phyloP scores from a whole-genome alignment of 495 filamentous ascomycete species.

The Hypoxylon lenormandii region DNA sequence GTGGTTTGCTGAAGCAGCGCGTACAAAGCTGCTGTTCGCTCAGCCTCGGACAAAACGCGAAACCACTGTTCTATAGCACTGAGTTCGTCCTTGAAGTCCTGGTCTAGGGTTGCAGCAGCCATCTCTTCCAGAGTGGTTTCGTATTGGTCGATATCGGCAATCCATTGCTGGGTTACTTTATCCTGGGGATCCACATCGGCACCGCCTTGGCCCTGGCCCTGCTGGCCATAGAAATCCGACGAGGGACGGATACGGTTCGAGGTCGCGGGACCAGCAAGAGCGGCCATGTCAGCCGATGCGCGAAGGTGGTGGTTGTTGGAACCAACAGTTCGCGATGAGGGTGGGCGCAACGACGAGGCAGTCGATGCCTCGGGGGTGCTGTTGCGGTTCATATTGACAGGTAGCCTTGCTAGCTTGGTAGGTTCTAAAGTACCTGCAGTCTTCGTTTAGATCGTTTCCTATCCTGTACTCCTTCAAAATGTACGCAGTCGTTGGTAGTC shows the following conservation, averaged over 20 bases:
- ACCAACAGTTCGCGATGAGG: conserved; percentile 80
- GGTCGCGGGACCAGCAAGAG: conserved; percentile 78
- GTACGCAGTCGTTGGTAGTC: conserved; percentile 33
- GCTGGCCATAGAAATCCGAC: conserved; percentile 91
- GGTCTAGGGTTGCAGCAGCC: conserved; percentile 96
- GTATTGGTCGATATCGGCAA: conserved; percentile 97
- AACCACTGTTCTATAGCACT: conserved; percentile 99
- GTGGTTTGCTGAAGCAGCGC: conserved; percentile 97
- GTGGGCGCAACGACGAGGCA: conserved; percentile 89
- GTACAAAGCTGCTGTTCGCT: conserved; percentile 93
- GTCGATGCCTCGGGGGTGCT: conserved; percentile 91
- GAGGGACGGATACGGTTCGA: conserved; percentile 89
- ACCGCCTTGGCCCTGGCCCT: conserved; percentile 70
- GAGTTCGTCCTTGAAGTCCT: conserved; percentile 99
- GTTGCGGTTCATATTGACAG: conserved; percentile 83
- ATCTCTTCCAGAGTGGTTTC: conserved; percentile 98
- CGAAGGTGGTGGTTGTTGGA: conserved; percentile 83
- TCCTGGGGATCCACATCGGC: conserved; percentile 83
- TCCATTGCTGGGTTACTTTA: conserved; percentile 96
- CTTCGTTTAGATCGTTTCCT: neutral
- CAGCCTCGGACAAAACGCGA: conserved; percentile 93
- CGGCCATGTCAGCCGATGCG: conserved; percentile 96
- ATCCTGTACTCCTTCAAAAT: neutral
- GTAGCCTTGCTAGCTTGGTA: conserved; percentile 34
- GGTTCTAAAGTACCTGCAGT: conserved; percentile 22